A percentile compares a stretch with the other conserved stretches of the same genome.
Conservation (phyloP, 768 basidiomycete genomes). For the Candolleomyces eurysporus region DNA sequence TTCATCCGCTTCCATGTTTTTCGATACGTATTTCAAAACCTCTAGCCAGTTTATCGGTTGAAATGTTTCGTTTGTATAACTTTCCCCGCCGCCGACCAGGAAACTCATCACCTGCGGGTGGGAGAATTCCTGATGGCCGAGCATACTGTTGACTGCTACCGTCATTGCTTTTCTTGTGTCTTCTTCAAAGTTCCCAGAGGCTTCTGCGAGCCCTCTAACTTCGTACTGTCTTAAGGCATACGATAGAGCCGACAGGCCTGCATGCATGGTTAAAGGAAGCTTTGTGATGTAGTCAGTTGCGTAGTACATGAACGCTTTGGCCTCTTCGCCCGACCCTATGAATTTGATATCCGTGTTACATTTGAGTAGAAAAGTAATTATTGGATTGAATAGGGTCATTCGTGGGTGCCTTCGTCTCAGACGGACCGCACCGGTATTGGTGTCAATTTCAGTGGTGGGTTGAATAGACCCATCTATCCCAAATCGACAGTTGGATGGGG, state of each 20-base stretch:
- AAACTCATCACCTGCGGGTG: slow-evolving; percentile 29
- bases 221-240: slow-evolving; percentile 5
- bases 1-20: too few relatives aligned
- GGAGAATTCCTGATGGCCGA: slow-evolving; percentile 23
- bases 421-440: neutral
- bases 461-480: neutral
- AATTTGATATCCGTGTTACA: slow-evolving; percentile 12
- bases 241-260: neutral
- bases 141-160: slow-evolving; percentile 1
- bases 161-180: slow-evolving; percentile 12
- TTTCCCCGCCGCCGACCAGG: slow-evolving; percentile 17
- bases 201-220: too few relatives aligned
- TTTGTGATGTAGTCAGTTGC: slow-evolving; percentile 13
- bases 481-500: neutral
- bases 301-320: slow-evolving; percentile 11
- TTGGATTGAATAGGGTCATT: neutral
- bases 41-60: neutral
- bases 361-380: neutral
- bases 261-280: slow-evolving; percentile 1
- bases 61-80: neutral
- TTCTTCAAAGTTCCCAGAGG: too few relatives aligned
- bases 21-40: neutral
- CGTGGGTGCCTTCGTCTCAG: neutral
- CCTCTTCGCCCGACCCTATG: slow-evolving; percentile 3
- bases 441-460: neutral